Evolutionary conservation across 768 basidiomycete genomes (phyloP).

Genomic region (Vishniacozyma victoriae): DNA sequence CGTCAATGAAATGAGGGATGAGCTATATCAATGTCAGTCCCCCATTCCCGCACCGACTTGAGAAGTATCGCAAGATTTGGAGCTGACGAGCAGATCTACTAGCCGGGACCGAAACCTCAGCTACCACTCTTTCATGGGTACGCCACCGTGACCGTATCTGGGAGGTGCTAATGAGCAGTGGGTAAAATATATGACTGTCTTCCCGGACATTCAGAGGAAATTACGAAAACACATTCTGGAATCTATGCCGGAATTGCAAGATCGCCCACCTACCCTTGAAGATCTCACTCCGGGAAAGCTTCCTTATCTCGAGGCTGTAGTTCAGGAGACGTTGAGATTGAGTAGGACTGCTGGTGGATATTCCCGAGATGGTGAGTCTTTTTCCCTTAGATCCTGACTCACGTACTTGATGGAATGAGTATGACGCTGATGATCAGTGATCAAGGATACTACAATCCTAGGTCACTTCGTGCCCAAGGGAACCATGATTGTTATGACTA

Average conservation of each 20-base stretch:
- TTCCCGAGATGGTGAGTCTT: slow-evolving; percentile 18
- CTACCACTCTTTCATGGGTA: slow-evolving; percentile 29
- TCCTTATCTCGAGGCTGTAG: slow-evolving; percentile 41
- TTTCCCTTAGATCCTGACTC: neutral
- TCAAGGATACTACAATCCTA: slow-evolving; percentile 30
- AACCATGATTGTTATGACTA: slow-evolving; percentile 21
- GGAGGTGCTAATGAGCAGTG: slow-evolving; percentile 13
- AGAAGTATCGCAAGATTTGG: neutral
- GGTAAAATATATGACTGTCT: slow-evolving; percentile 36
- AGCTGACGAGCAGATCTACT: slow-evolving; percentile 21
- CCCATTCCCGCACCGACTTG: too few relatives aligned
- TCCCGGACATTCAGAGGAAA: slow-evolving; percentile 29
- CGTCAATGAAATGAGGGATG: slow-evolving; percentile 34
- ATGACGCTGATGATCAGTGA: slow-evolving; percentile 12
- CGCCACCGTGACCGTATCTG: neutral
- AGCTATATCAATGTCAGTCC: slow-evolving; percentile 30
- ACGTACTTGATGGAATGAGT: neutral
- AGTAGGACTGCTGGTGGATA: slow-evolving; percentile 29
- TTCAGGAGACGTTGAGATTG: slow-evolving; percentile 30
- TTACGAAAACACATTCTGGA: slow-evolving; percentile 19
- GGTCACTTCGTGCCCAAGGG: slow-evolving; percentile 35
- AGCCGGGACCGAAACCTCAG: slow-evolving; percentile 36
- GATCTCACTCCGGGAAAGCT: slow-evolving; percentile 21
- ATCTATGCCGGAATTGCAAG: slow-evolving; percentile 14
- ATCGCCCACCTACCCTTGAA: slow-evolving; percentile 23